Conservation (phyloP, 176 grass and related monocot species). For the Elaeis guineensis region DNA sequence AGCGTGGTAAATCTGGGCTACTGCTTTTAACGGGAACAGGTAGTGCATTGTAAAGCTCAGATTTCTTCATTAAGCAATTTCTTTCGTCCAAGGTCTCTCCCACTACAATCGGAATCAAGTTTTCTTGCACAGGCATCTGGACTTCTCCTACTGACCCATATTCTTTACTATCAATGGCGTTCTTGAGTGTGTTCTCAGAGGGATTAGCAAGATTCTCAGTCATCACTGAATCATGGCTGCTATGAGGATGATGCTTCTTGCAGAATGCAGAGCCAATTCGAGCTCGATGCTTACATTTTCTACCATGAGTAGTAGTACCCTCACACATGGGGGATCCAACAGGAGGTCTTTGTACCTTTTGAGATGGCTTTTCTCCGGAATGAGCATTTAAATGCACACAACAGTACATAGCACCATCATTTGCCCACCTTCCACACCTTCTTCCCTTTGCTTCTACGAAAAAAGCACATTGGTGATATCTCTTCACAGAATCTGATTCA, state of each 20-base stretch:
- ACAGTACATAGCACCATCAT: slow-evolving; percentile 85
- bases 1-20: slow-evolving; percentile 31
- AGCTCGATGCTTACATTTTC: slow-evolving; percentile 94
- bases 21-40: slow-evolving; percentile 31
- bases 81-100: slow-evolving; percentile 43
- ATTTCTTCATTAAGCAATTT: slow-evolving; percentile 30
- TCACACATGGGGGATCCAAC: slow-evolving; percentile 53
- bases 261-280: slow-evolving; percentile 74
- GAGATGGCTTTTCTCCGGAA: slow-evolving; percentile 36
- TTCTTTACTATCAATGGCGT: slow-evolving; percentile 10
- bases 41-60: slow-evolving; percentile 27
- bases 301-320: slow-evolving; percentile 80
- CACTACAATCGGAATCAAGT: slow-evolving; percentile 18
- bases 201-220: slow-evolving; percentile 10
- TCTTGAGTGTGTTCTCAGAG: slow-evolving; percentile 24
- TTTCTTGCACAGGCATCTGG: slow-evolving; percentile 26
- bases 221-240: slow-evolving; percentile 32
- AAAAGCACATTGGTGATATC: slow-evolving; percentile 78
- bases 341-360: slow-evolving; percentile 37
- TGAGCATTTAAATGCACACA: slow-evolving; percentile 88
- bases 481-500: slow-evolving; percentile 41
- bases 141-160: slow-evolving; percentile 9
- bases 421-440: slow-evolving; percentile 96
- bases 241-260: slow-evolving; percentile 71
- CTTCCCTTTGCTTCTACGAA: slow-evolving; percentile 84